Evolutionary conservation across 129 eudicot genomes (phyloP), one percentile per base, ranked within the genome.

Genomic region (Centella asiatica): DNA sequence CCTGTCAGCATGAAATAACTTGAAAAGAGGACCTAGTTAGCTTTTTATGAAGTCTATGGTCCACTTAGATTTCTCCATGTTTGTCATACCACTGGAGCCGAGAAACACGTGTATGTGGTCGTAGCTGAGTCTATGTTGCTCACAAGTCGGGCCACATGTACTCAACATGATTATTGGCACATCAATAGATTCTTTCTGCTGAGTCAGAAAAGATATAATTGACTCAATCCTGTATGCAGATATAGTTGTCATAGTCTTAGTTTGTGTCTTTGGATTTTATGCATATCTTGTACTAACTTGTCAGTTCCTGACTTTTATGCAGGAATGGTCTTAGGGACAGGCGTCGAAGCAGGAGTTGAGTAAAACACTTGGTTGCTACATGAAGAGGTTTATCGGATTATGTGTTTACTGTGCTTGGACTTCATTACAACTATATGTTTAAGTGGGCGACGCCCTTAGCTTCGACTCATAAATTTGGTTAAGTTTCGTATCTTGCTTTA

Each of bases 291-390:
- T 14, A 53, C 8, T 17, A 17, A 23, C 58, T 44, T 19, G 31
- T 44, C 51, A 4, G 15, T 56, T 26, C 27, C 73, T 50, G 46
- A 57, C 2, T 27, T 22, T 18, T 32, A 36, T 64, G 74, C 84
- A 93, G 99, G 50, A 93, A 87, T 37, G 96, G 99, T 39, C 68
- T 80, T 24, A 80, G 81, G 82, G 97, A 89, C 34, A 67, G 99
- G 39, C 96, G 95, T 64, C 82, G 95, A 53, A 92, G 99, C 99
- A 87, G 99, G 88, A 93, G 99, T 78, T 86, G 76, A 85, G 66
- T 42, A 50, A 49, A 25, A 62, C 42, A 39, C 14, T 62, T 61
- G 53, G 63, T 45, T 51, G 36, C 44, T 60, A 50, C 23, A 32
- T 36, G 48, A 49, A 62, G 74, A 67, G 68, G 77, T 54, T 55